Percentiles rank a stretch among this genome's conserved stretches.
Evolutionary conservation across 129 eudicot genomes (phyloP).

Genomic region (Tanacetum coccineum): DNA sequence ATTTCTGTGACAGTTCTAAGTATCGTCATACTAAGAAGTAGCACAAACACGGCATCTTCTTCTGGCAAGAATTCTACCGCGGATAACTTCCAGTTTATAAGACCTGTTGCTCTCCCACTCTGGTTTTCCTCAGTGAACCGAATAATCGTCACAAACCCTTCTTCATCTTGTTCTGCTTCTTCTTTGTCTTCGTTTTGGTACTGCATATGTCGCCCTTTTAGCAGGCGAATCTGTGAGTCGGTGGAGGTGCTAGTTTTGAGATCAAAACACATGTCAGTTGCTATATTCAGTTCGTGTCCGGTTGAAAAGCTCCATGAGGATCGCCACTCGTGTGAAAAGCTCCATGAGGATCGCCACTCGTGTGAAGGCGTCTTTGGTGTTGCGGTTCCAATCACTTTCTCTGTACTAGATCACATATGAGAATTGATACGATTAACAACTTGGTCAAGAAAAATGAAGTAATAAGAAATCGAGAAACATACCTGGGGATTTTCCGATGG

Average conservation of each 20-base stretch:
- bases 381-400: conserved; percentile 87
- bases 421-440: conserved; percentile 17
- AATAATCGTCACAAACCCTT: conserved; percentile 69
- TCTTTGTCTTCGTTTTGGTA: conserved; percentile 33
- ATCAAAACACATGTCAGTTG: conserved; percentile 42
- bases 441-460: background rate
- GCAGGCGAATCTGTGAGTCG: conserved; percentile 49
- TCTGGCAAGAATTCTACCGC: conserved; percentile 67
- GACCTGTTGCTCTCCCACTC: conserved; percentile 83
- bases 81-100: conserved; percentile 77
- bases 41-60: conserved; percentile 68
- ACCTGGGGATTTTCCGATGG: conserved; percentile 92
- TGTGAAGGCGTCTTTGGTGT: conserved; percentile 66
- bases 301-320: conserved; percentile 78
- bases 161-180: conserved; percentile 41
- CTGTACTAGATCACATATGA: conserved; percentile 54
- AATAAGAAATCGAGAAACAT: conserved; percentile 20
- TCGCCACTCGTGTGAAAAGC: conserved; percentile 52
- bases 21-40: conserved; percentile 51
- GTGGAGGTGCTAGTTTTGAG: conserved; percentile 27
- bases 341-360: conserved; percentile 69
- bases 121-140: conserved; percentile 71
- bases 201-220: conserved; percentile 72
- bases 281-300: conserved; percentile 53
- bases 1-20: conserved; percentile 67